phyloP scores from a whole-genome alignment of 257 asterid genomes.

The Solanum pimpinellifolium region DNA sequence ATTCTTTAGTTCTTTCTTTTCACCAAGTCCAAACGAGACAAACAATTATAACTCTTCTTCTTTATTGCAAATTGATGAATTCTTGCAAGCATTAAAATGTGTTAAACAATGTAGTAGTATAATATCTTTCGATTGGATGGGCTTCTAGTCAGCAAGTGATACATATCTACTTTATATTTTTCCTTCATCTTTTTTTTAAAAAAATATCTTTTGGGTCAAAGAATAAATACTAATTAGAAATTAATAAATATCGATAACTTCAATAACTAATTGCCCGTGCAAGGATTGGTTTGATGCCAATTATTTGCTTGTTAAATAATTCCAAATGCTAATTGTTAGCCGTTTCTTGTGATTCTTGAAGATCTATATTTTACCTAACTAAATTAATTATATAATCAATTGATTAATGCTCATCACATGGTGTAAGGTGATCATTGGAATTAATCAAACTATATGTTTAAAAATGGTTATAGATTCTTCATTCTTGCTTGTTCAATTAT shows the following conservation, averaged over 20 bases:
- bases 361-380: not conserved
- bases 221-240: not conserved
- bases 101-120: not conserved
- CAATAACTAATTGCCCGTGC: not conserved
- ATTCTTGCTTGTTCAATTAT: not conserved
- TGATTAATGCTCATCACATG: not conserved
- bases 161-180: not conserved
- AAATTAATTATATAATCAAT: not conserved
- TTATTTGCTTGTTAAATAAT: not conserved
- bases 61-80: not conserved
- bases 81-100: not conserved
- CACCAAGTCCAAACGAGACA: not conserved
- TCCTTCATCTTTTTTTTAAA: not conserved
- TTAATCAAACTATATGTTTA: not conserved
- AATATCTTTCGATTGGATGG: not conserved
- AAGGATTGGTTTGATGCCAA: not conserved
- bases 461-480: not conserved
- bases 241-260: not conserved
- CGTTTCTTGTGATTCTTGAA: not conserved
- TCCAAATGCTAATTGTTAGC: not conserved
- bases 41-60: not conserved
- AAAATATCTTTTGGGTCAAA: not conserved
- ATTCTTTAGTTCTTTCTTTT: not conserved
- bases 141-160: not conserved
- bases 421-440: not conserved